Evolutionary conservation across 169 alveolate genomes (phyloP).

Genomic region (Plasmodium berghei): DNA sequence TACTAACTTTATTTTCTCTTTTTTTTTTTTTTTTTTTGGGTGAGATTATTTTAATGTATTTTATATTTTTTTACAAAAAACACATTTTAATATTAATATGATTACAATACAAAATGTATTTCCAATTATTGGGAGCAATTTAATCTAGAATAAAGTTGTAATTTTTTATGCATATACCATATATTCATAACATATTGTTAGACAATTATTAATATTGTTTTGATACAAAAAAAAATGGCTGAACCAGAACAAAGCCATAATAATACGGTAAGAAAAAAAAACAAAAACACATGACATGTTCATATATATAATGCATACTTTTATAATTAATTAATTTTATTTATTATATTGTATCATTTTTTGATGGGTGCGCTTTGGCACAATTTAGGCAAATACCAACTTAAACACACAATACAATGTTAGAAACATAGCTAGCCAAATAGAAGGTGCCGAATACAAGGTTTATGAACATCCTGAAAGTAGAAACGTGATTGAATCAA

Average conservation of each 20-base stretch:
- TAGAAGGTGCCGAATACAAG: constrained; percentile 14
- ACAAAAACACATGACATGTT: neutral
- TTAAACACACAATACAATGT: constrained; percentile 8
- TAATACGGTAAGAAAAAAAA: constrained; percentile 19
- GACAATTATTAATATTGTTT: constrained; percentile 40
- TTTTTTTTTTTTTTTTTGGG: constrained; percentile 26
- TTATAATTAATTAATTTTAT: neutral
- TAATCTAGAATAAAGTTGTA: constrained; percentile 17
- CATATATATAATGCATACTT: constrained; percentile 3
- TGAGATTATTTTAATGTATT: constrained; percentile 4
- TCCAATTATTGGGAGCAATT: neutral
- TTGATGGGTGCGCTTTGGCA: neutral
- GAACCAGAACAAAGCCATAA: constrained; percentile 60
- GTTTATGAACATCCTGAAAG: constrained; percentile 25
- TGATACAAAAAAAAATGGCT: constrained; percentile 22
- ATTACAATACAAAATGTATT: constrained; percentile 20
- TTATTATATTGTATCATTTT: neutral
- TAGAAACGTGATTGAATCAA: constrained; percentile 19
- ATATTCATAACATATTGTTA: neutral
- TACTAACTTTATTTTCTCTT: constrained; percentile 13
- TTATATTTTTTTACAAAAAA: constrained; percentile 9
- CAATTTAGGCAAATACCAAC: constrained; percentile 23
- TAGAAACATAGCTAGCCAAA: constrained; percentile 18
- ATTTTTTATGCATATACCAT: neutral
- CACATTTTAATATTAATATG: constrained; percentile 2